phyloP scores from a whole-genome alignment of 2,329 filamentous ascomycete genomes.

The Ceratocystis alfenasii region DNA sequence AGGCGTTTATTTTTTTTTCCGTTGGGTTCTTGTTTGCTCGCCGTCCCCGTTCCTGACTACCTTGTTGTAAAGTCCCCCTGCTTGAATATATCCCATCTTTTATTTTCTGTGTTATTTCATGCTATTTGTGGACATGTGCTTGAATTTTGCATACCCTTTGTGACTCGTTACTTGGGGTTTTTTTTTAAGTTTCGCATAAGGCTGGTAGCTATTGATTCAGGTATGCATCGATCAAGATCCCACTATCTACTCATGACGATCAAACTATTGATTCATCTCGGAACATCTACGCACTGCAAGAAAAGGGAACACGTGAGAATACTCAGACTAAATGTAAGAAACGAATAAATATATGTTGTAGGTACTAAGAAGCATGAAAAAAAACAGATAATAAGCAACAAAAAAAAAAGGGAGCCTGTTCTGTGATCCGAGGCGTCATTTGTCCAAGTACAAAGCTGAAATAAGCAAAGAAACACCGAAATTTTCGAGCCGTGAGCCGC shows the following conservation, averaged over 20 bases:
- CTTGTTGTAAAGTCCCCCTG: neutral
- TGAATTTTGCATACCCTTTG: neutral
- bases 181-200: neutral
- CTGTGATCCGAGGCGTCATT: slow-evolving; percentile 9
- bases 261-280: neutral
- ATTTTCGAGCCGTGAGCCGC: too few relatives aligned
- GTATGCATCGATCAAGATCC: neutral
- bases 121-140: neutral
- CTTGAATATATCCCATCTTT: slow-evolving; percentile 5
- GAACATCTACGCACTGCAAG: too few relatives aligned
- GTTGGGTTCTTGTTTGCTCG: neutral
- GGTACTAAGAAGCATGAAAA: neutral
- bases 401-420: neutral
- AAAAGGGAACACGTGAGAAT: neutral
- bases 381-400: neutral
- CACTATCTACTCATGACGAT: neutral
- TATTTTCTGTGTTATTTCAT: neutral
- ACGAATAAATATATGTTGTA: neutral
- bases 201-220: neutral
- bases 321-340: neutral
- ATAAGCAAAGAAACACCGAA: neutral
- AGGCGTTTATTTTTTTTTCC: slow-evolving; percentile 22
- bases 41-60: neutral
- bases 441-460: neutral
- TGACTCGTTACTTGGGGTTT: neutral